Base-by-base conservation (phyloP, 2,329 filamentous ascomycete species). In the Cadophora gregata region DNA sequence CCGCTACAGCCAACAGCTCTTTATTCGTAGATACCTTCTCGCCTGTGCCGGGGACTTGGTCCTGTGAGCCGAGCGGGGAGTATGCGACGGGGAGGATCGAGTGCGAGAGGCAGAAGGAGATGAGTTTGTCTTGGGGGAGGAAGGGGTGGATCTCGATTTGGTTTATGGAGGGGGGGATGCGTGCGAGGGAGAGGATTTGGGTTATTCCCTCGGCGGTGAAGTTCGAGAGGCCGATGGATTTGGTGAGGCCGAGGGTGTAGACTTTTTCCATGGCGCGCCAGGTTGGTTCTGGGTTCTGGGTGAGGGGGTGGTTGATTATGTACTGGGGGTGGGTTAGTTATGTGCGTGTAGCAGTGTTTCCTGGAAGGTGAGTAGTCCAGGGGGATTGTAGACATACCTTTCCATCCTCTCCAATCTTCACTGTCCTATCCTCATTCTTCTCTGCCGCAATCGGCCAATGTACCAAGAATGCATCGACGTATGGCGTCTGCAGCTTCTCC, bases 381-480 rank as follows among this genome's bases (percentile, higher is more conserved):
- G 42, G 21, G 21, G 50, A n/a, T n/a, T 50, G 29, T 21, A 21
- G 27, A 8, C 51, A 48, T 76, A 83, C 81, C 79, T 85, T 85
- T 68, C 83, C 83, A 76, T 86, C 82, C 33, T 81, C 71, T 42
- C 83, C 84, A 71, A 86, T 78, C 65, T 81, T 81, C 50, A 79
- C 72, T 74, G 85, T 90, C 77, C 93, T 77, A 76, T 95, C 89
- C n/a, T 86, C 80, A 62, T 88, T 86, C 78, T 88, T 93, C 93
- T 95, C 87, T 91, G 88, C 64, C 87, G 88, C 65, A 92, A 82
- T 82, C 4, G 92, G 90, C 92, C 92, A 96, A 81, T 97, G 93
- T 82, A 96, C 86, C 47, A 96, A 84, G 76, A 87, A 93, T 67
- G 94, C 82, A 77, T 96, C 93, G 10, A 96, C 85, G 76, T 96